These are phyloP conservation scores for Aspergillus nomiae DNA, from an alignment of 2,329 filamentous ascomycete genomes.

Conservation along the genomic window DNA sequence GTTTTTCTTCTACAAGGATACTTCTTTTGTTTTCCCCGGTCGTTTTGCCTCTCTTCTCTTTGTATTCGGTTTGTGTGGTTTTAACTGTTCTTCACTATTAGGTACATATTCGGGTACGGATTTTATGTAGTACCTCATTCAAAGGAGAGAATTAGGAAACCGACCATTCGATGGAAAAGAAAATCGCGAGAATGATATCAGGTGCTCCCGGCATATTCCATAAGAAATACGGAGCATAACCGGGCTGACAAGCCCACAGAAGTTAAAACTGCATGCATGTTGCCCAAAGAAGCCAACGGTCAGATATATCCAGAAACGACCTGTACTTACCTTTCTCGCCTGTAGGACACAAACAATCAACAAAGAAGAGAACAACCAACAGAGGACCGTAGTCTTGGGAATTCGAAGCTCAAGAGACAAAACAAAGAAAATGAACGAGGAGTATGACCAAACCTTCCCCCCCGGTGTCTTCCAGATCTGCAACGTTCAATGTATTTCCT, in stretches of 20 bases:
- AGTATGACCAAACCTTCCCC: neutral
- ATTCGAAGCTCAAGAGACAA: neutral
- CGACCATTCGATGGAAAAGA: neutral
- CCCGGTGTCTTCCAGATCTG: neutral
- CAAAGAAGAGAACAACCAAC: neutral
- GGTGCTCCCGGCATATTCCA: neutral
- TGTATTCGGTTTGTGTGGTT: neutral
- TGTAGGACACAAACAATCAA: slow-evolving; percentile 2
- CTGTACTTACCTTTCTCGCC: neutral
- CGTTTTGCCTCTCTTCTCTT: neutral
- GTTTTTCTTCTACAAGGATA: neutral
- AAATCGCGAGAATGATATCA: neutral
- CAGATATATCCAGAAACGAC: neutral
- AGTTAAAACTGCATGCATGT: slow-evolving; percentile 10
- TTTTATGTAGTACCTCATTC: neutral
- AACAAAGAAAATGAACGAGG: neutral
- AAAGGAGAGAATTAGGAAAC: neutral
- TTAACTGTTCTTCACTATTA: neutral
- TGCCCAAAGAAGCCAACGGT: slow-evolving; percentile 16
- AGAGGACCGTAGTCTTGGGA: neutral
- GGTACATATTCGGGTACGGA: neutral
- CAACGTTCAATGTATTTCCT: neutral
- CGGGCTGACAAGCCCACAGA: neutral
- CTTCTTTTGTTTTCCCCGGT: neutral
- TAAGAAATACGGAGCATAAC: neutral